Percentiles rank a stretch among this genome's conserved stretches.
These are phyloP conservation scores for Lasiosphaeria hispida DNA, from an alignment of 495 filamentous ascomycete species.

Conservation along the genomic window DNA sequence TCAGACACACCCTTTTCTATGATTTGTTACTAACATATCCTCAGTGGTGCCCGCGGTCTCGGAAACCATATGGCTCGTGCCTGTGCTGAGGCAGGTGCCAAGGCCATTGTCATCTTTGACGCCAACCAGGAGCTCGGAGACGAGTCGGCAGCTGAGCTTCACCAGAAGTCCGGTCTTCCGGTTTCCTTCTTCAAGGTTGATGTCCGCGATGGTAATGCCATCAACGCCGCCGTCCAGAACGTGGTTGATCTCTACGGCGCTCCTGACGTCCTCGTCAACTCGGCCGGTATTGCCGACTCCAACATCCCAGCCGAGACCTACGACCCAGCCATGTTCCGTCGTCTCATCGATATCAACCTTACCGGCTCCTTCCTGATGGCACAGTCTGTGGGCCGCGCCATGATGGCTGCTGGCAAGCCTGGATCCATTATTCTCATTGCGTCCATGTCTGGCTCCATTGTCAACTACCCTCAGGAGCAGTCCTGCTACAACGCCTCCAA, in stretches of 20 bases:
- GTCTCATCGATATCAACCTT: conserved; percentile 73
- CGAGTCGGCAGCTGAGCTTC: conserved; percentile 61
- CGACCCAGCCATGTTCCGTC: conserved; percentile 65
- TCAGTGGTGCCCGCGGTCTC: conserved; percentile 70
- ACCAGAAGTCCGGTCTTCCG: conserved; percentile 64
- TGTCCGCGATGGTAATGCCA: conserved; percentile 63
- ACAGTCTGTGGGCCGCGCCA: conserved; percentile 60
- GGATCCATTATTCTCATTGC: conserved; percentile 72
- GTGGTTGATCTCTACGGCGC: conserved; percentile 60
- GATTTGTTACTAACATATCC: conserved; percentile 20
- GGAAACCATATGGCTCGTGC: conserved; percentile 76
- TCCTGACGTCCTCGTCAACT: conserved; percentile 75
- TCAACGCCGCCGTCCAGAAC: conserved; percentile 59
- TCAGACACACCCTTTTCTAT: background rate
- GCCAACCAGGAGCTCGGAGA: conserved; percentile 71
- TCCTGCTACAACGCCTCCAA: conserved; percentile 79
- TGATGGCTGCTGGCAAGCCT: conserved; percentile 63
- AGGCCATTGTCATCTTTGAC: conserved; percentile 72
- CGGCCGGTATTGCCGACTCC: conserved; percentile 78
- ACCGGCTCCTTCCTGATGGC: conserved; percentile 68
- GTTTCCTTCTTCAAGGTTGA: conserved; percentile 76
- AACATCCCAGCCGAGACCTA: conserved; percentile 55
- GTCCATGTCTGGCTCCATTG: conserved; percentile 74
- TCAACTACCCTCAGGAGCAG: conserved; percentile 79
- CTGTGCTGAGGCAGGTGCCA: conserved; percentile 68